A percentile compares a stretch with the other conserved stretches of the same genome.
Evolutionary conservation across 768 basidiomycete species (phyloP).

Genomic region (Hericium rajendrae): DNA sequence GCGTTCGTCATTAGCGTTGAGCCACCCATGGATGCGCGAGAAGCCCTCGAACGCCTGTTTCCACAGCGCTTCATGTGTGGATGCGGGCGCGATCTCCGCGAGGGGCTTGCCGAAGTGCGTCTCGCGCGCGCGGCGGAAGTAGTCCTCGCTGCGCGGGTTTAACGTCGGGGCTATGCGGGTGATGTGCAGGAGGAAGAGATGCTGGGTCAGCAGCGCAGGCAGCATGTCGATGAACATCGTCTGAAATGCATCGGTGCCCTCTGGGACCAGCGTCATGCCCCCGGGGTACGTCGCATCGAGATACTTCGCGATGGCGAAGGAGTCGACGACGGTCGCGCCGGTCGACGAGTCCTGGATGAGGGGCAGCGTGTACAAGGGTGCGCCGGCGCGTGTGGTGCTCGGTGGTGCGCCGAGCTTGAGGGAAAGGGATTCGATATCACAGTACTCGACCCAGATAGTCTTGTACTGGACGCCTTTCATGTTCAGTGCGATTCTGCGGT

Average conservation of each 20-base stretch:
- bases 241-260: not conserved
- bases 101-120: not conserved
- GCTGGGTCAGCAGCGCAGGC: not conserved
- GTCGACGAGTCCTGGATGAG: slow-evolving; percentile 39
- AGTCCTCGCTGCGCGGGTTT: not conserved
- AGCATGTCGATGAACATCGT: not conserved
- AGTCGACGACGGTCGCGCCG: slow-evolving; percentile 29
- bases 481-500: slow-evolving; percentile 23
- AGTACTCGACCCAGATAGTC: slow-evolving; percentile 39
- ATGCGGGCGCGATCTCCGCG: not conserved
- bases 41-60: not conserved
- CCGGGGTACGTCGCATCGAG: slow-evolving; percentile 39
- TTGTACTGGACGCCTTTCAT: slow-evolving; percentile 29
- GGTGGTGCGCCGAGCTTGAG: slow-evolving; percentile 26
- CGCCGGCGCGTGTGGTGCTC: slow-evolving; percentile 22
- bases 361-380: slow-evolving; percentile 35
- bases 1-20: not conserved
- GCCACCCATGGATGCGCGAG: not conserved
- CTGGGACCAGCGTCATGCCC: not conserved
- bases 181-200: not conserved
- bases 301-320: slow-evolving; percentile 37
- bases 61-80: not conserved
- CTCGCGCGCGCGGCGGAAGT: not conserved
- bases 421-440: slow-evolving; percentile 30
- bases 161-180: not conserved